Percentiles rank a stretch among this genome's conserved stretches.
phyloP scores from a whole-genome alignment of 495 filamentous ascomycete genomes.

The Talaromyces adpressus region DNA sequence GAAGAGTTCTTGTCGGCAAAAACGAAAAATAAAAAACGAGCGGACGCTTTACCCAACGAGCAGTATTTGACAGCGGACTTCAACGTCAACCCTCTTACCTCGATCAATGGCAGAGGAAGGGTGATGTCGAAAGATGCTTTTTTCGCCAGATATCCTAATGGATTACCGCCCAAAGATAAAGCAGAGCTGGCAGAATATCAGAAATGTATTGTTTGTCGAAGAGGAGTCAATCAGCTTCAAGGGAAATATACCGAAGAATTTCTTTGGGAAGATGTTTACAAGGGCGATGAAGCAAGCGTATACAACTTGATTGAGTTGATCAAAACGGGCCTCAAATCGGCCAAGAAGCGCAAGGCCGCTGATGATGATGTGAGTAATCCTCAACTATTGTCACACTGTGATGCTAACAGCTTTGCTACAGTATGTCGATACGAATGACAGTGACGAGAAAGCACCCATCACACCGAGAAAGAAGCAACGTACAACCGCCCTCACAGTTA shows the following conservation, averaged over 20 bases:
- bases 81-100: constrained; percentile 78
- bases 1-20: constrained; percentile 67
- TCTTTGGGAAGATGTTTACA: constrained; percentile 78
- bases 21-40: constrained; percentile 66
- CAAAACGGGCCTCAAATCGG: constrained; percentile 54
- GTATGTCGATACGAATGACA: constrained; percentile 36
- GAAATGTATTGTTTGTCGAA: constrained; percentile 84
- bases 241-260: constrained; percentile 92
- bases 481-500: constrained; percentile 44
- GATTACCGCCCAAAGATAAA: constrained; percentile 65
- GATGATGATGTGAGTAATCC: constrained; percentile 41
- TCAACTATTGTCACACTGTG: neutral
- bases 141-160: constrained; percentile 60
- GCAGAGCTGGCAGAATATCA: constrained; percentile 56
- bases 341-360: constrained; percentile 35
- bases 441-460: constrained; percentile 39
- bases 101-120: constrained; percentile 81
- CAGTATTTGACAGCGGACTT: constrained; percentile 82
- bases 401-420: constrained; percentile 18
- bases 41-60: constrained; percentile 81
- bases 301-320: constrained; percentile 59
- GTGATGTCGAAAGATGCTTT: constrained; percentile 70
- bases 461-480: constrained; percentile 57
- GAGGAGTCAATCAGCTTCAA: constrained; percentile 81
- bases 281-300: constrained; percentile 46